Percentiles rank a stretch among this genome's conserved stretches.
These are phyloP conservation scores for Trichophyton simii DNA, from an alignment of 2,329 filamentous ascomycete species.

Conservation along the genomic window DNA sequence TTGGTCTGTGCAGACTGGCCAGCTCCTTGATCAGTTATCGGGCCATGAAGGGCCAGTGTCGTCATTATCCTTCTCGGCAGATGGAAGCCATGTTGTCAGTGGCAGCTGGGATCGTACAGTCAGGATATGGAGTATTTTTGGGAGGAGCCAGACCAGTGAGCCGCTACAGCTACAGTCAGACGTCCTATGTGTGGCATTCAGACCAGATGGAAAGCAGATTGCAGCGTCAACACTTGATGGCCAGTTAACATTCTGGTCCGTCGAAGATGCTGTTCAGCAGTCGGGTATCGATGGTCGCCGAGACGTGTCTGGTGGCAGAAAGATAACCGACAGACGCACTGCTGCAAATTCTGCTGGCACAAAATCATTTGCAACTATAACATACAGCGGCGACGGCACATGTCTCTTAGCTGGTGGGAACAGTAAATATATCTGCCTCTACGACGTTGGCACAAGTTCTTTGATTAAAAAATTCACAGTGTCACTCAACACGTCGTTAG, in stretches of 20 bases:
- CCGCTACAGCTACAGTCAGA: conserved; percentile 86
- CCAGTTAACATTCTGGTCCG: conserved; percentile 87
- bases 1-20: conserved; percentile 96
- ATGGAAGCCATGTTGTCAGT: conserved; percentile 70
- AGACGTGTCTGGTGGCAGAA: conserved; percentile 86
- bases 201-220: conserved; percentile 82
- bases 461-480: conserved; percentile 92
- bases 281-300: conserved; percentile 77
- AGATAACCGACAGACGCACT: conserved; percentile 72
- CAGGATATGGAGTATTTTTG: conserved; percentile 91
- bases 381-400: conserved; percentile 82
- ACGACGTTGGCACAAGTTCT: conserved; percentile 85
- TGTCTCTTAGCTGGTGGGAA: conserved; percentile 85
- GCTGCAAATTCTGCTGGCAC: conserved; percentile 83
- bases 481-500: conserved; percentile 86
- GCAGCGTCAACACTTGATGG: conserved; percentile 88
- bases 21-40: conserved; percentile 77
- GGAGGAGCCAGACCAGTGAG: conserved; percentile 85
- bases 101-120: conserved; percentile 97
- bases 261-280: conserved; percentile 76
- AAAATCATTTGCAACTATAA: conserved; percentile 78
- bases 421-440: conserved; percentile 97
- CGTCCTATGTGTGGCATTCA: conserved; percentile 70
- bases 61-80: conserved; percentile 74
- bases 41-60: conserved; percentile 93